Percentiles rank a stretch among this genome's conserved stretches.
These are phyloP conservation scores for Trifolium fragiferum DNA, from an alignment of 306 rosid genomes.

Conservation along the genomic window DNA sequence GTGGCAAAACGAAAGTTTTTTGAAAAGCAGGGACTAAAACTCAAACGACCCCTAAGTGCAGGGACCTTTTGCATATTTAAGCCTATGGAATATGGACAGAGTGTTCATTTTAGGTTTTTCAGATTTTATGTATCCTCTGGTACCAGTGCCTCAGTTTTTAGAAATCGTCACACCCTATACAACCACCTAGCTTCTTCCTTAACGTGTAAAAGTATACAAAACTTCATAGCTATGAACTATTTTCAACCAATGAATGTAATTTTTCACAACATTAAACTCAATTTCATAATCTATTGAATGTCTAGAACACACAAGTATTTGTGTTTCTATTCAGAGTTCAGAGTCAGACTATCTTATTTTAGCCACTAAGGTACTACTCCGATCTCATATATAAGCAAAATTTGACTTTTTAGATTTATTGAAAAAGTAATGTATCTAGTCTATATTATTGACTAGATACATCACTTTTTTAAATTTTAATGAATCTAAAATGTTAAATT, in stretches of 20 bases:
- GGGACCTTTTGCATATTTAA: too few relatives aligned
- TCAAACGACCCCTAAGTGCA: too few relatives aligned
- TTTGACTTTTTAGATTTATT: too few relatives aligned
- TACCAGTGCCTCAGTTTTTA: background rate
- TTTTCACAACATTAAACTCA: background rate
- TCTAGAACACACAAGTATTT: background rate
- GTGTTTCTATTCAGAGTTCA: background rate
- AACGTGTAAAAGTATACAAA: background rate
- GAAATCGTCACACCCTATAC: too few relatives aligned
- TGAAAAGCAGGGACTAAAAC: too few relatives aligned
- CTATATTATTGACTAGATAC: too few relatives aligned
- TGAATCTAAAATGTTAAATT: too few relatives aligned
- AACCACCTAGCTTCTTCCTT: too few relatives aligned
- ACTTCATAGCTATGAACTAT: conserved; percentile 18
- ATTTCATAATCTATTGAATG: conserved; percentile 5
- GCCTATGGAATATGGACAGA: background rate
- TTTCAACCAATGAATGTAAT: background rate
- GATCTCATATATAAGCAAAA: too few relatives aligned
- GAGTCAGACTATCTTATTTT: background rate
- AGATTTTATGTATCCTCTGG: background rate
- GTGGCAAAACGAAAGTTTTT: too few relatives aligned
- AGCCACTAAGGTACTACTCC: background rate
- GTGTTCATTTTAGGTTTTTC: background rate
- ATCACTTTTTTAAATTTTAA: too few relatives aligned
- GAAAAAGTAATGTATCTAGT: too few relatives aligned